Conservation (phyloP, 2,329 filamentous ascomycete species). For the Mariannaea sp. region DNA sequence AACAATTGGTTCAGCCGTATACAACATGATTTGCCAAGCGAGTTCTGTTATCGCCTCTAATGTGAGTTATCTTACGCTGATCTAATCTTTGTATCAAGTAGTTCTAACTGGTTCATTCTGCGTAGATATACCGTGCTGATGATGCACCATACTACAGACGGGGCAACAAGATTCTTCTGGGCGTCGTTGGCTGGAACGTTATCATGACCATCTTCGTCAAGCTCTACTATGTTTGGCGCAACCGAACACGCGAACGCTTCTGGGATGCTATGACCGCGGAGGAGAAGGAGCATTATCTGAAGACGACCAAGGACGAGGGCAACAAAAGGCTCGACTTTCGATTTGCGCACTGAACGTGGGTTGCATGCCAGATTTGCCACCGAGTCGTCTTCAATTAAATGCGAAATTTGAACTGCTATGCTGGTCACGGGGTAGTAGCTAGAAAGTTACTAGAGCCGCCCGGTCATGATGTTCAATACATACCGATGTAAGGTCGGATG, state of each 20-base stretch:
- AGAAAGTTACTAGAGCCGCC: no score
- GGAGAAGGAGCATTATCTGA: conserved; percentile 53
- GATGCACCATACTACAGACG: conserved; percentile 58
- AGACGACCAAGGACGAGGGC: conserved; percentile 57
- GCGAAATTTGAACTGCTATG: no score
- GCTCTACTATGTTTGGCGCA: conserved; percentile 53
- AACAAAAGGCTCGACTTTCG: conserved; percentile 60
- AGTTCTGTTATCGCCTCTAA: conserved; percentile 51
- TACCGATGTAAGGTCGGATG: no score
- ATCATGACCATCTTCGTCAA: conserved; percentile 51
- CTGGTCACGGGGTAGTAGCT: no score
- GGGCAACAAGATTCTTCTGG: conserved; percentile 56
- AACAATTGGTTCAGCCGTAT: conserved; percentile 63
- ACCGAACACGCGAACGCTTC: conserved; percentile 47
- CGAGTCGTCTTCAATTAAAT: no score
- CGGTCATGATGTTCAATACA: no score
- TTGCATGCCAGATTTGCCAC: no score
- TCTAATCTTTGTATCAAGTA: no score
- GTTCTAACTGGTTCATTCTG: no score
- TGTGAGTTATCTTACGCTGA: no score
- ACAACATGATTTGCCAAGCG: conserved; percentile 60
- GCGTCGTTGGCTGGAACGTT: conserved; percentile 53
- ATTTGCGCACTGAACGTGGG: conserved; percentile 50
- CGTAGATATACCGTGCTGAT: conserved; percentile 53
- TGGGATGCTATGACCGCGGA: conserved; percentile 52